Evolutionary conservation across 192 early-diverging fungal genomes (phyloP), one percentile per base, ranked within the genome.

Genomic region (Coemansia sp.): DNA sequence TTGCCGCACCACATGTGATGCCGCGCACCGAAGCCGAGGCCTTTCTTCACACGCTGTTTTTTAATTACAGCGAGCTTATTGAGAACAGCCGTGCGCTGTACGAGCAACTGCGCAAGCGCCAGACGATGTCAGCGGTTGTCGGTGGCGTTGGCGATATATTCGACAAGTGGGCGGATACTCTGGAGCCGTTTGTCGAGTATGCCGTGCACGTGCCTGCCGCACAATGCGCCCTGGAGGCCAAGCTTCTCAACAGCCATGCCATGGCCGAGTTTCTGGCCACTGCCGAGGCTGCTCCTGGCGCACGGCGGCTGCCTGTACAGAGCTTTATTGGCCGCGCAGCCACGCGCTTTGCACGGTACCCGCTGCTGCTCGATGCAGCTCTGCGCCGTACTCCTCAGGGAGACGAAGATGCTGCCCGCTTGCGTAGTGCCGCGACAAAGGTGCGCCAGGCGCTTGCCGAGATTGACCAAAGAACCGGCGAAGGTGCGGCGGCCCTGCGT

Each of bases 321-420:
- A 89, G 88, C 55, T 97, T 94, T 53, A 62, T 97, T 19, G 87
- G 84, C 0, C 82, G 92, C 19, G 93, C 95, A 0, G 89, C 90
- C 1, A 86, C 93, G 14, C 84, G 92, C 19, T 56, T 96, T 24
- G 93, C 88, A 5, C 79, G 90, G 43, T 98, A 94, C 55, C 87
- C 85, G 17, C 67, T 98, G 24, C 72, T 98, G 7, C 64, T 98
- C 14, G 72, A 84, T 24, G 89, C 86, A 5, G 81, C 91, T 28
- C 55, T 90, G 14, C 87, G 93, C 53, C 78, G 85, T 41, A 84
- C 91, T 11, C 77, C 80, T 4, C 64, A 73, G 24, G 79, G 79
- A 13, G n/a, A n/a, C n/a, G 79, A 84, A 14, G 94, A 97, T 59
- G 60, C 71, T 15, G 11, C 22, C 19, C 49, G 27, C 19, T 45